phyloP scores from a whole-genome alignment of 768 basidiomycete species.

The Hygrophoropsis aurantiaca region DNA sequence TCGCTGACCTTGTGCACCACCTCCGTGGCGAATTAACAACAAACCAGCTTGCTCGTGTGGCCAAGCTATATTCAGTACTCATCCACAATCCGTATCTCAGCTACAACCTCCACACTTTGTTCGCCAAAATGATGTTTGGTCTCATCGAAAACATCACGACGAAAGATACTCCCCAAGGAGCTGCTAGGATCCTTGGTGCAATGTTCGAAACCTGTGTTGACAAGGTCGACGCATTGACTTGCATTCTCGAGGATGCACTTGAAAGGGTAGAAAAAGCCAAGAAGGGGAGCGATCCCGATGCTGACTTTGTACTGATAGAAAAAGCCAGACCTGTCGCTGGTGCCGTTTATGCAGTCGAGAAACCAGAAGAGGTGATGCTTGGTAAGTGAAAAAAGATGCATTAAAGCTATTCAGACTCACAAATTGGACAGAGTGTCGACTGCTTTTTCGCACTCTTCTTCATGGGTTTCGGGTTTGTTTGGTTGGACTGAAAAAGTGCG shows the following conservation, averaged over 20 bases:
- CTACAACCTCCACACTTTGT: constrained; percentile 82
- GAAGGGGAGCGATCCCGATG: constrained; percentile 34
- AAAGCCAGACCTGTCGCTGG: constrained; percentile 80
- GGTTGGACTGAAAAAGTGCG: constrained; percentile 72
- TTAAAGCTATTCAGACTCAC: constrained; percentile 7
- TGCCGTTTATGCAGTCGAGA: constrained; percentile 76
- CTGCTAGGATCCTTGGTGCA: constrained; percentile 64
- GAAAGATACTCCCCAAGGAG: constrained; percentile 71
- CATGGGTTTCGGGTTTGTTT: constrained; percentile 86
- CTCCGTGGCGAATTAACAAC: constrained; percentile 79
- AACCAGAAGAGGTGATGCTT: constrained; percentile 76
- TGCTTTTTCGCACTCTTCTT: constrained; percentile 83
- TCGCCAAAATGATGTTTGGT: constrained; percentile 90
- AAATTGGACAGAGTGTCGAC: constrained; percentile 66
- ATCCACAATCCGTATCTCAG: constrained; percentile 86
- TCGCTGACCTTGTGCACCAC: constrained; percentile 93
- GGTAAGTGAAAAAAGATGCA: constrained; percentile 45
- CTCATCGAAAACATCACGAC: constrained; percentile 78
- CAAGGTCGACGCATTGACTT: constrained; percentile 78
- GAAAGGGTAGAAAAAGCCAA: constrained; percentile 48
- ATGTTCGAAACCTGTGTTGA: constrained; percentile 85
- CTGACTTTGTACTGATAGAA: constrained; percentile 75
- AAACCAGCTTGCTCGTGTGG: constrained; percentile 72
- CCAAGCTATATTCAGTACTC: constrained; percentile 82
- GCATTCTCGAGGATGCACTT: constrained; percentile 49